Evolutionary conservation across 2,329 filamentous ascomycete genomes (phyloP).

Genomic region (Sporothrix humicola): DNA sequence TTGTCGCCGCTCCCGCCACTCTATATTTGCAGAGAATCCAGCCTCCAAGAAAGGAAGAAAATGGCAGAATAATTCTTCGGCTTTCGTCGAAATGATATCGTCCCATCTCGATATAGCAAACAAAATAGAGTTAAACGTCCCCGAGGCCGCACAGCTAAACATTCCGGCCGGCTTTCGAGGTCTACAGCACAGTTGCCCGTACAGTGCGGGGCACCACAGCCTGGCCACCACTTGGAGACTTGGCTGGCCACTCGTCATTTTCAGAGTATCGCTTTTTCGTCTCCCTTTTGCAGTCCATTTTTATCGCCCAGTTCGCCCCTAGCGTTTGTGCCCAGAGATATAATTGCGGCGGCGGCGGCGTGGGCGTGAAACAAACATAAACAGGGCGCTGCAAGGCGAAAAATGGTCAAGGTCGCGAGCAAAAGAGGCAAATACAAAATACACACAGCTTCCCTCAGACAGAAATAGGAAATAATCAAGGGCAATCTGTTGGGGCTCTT

Average conservation of each 20-base stretch:
- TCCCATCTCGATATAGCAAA: neutral
- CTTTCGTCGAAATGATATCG: neutral
- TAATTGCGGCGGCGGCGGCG: slow-evolving; percentile 13
- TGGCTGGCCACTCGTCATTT: no score
- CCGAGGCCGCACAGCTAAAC: neutral
- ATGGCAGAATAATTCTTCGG: neutral
- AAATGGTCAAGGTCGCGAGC: neutral
- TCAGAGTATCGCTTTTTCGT: no score
- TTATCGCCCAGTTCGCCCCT: slow-evolving; percentile 9
- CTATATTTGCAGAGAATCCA: neutral
- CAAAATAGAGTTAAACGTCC: slow-evolving; percentile 11
- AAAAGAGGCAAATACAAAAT: neutral
- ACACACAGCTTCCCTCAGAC: no score
- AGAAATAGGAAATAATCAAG: neutral
- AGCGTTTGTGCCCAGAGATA: neutral
- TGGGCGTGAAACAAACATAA: slow-evolving; percentile 10
- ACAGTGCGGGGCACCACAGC: slow-evolving; percentile 21
- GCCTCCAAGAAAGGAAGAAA: neutral
- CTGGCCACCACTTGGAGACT: slow-evolving; percentile 4
- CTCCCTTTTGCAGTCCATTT: neutral
- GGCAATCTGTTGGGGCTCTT: neutral
- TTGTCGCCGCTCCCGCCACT: slow-evolving; percentile 10
- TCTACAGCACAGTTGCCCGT: slow-evolving; percentile 20
- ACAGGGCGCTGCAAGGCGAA: neutral
- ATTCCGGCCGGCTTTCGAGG: neutral